A percentile compares a stretch with the other conserved stretches of the same genome.
Conservation (phyloP, 2,329 filamentous ascomycete species). For the Fusarium sp. region DNA sequence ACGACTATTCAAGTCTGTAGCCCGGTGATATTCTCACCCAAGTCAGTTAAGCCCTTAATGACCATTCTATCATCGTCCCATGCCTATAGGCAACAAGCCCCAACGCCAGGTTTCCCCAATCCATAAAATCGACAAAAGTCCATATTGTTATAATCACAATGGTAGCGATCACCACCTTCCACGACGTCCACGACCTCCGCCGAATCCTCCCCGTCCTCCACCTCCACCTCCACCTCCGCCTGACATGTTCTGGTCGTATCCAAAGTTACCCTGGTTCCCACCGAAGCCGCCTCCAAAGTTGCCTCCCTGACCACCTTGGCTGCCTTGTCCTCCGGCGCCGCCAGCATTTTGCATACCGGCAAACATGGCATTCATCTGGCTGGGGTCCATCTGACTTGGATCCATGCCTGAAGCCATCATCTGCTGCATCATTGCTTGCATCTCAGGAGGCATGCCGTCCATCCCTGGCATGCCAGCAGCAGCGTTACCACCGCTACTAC, state of each 20-base stretch:
- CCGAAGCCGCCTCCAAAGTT: slow-evolving; percentile 67
- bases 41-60: slow-evolving; percentile 18
- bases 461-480: slow-evolving; percentile 64
- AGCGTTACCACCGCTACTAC: slow-evolving; percentile 48
- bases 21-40: slow-evolving; percentile 13
- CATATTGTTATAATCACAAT: slow-evolving; percentile 1
- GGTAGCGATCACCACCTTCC: slow-evolving; percentile 37
- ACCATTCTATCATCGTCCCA: slow-evolving; percentile 38
- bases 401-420: slow-evolving; percentile 76
- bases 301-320: slow-evolving; percentile 64
- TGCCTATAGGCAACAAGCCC: slow-evolving; percentile 39
- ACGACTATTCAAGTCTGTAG: slow-evolving; percentile 13
- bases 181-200: slow-evolving; percentile 44
- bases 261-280: slow-evolving; percentile 64
- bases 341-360: slow-evolving; percentile 65
- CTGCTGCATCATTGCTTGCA: slow-evolving; percentile 78
- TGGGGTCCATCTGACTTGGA: slow-evolving; percentile 74
- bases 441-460: slow-evolving; percentile 74
- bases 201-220: slow-evolving; percentile 51
- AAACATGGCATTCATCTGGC: slow-evolving; percentile 70
- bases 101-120: slow-evolving; percentile 44
- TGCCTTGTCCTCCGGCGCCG: slow-evolving; percentile 53
- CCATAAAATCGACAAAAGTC: slow-evolving; percentile 40
- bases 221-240: slow-evolving; percentile 50
- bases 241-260: slow-evolving; percentile 62